A percentile compares a stretch with the other conserved stretches of the same genome.
Evolutionary conservation across 306 rosid species (phyloP).

Genomic region (Sindora glabra): DNA sequence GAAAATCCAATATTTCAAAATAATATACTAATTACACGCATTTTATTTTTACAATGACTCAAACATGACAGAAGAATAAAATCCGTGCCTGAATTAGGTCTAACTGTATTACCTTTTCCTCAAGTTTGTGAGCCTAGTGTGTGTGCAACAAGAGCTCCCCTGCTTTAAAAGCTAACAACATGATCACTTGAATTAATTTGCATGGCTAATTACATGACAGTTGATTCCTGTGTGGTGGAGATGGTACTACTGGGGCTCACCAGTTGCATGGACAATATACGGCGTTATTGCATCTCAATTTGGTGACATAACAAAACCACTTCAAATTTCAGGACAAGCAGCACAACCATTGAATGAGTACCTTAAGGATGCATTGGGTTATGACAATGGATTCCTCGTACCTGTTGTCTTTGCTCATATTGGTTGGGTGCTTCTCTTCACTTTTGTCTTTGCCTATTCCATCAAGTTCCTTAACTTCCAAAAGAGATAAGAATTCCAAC

Average conservation of each 20-base stretch:
- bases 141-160: too few species aligned
- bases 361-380: slow-evolving; percentile 21
- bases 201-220: slow-evolving; percentile 22
- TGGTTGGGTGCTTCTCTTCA: slow-evolving; percentile 40
- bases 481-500: slow-evolving; percentile 26
- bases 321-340: background rate
- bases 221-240: slow-evolving; percentile 47
- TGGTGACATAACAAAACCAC: slow-evolving; percentile 2
- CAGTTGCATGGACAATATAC: slow-evolving; percentile 45
- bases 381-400: slow-evolving; percentile 24
- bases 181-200: too few species aligned
- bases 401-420: slow-evolving; percentile 29
- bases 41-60: too few species aligned
- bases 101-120: too few species aligned
- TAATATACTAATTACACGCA: too few species aligned
- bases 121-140: too few species aligned
- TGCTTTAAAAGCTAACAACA: too few species aligned
- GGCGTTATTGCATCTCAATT: slow-evolving; percentile 37
- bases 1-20: too few species aligned
- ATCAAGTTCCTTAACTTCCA: slow-evolving; percentile 47
- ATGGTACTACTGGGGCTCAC: slow-evolving; percentile 47
- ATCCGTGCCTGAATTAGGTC: too few species aligned
- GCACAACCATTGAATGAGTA: background rate
- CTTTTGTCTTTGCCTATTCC: slow-evolving; percentile 42
- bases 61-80: too few species aligned